These are phyloP conservation scores for Sonneratia caseolaris DNA, from an alignment of 345 rosid species.

Conservation along the genomic window DNA sequence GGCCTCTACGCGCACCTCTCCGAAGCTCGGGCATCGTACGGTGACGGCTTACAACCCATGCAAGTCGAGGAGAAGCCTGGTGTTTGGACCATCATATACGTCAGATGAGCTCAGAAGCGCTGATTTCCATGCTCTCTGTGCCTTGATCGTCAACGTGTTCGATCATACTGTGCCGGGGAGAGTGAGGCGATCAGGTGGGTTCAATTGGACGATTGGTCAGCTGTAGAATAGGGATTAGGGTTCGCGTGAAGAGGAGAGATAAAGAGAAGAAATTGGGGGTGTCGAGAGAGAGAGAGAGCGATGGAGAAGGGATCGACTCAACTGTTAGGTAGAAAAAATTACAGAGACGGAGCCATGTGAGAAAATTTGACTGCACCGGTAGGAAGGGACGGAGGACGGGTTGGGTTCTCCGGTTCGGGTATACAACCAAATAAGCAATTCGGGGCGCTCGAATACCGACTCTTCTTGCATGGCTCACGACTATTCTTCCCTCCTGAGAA, in stretches of 20 bases:
- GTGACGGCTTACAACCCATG: slow-evolving; percentile 39
- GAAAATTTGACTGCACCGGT: no score
- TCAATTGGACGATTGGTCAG: no score
- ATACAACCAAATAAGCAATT: no score
- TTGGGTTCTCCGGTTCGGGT: no score
- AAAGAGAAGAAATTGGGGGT: neutral
- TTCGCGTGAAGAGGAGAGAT: slow-evolving; percentile 1
- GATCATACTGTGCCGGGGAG: neutral
- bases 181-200: neutral
- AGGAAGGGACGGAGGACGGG: no score
- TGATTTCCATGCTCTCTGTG: slow-evolving; percentile 1
- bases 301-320: no score
- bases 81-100: slow-evolving; percentile 39
- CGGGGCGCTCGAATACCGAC: no score
- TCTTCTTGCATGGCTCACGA: no score
- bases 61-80: slow-evolving; percentile 40
- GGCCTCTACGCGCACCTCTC: slow-evolving; percentile 69
- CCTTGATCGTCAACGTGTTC: neutral
- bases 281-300: no score
- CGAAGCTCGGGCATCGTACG: slow-evolving; percentile 92
- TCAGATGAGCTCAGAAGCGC: slow-evolving; percentile 5
- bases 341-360: no score
- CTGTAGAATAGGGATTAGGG: slow-evolving; percentile 8
- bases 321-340: no score
- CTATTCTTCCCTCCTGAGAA: neutral